Conservation (phyloP, 768 basidiomycete species). For the Galerina marginata region DNA sequence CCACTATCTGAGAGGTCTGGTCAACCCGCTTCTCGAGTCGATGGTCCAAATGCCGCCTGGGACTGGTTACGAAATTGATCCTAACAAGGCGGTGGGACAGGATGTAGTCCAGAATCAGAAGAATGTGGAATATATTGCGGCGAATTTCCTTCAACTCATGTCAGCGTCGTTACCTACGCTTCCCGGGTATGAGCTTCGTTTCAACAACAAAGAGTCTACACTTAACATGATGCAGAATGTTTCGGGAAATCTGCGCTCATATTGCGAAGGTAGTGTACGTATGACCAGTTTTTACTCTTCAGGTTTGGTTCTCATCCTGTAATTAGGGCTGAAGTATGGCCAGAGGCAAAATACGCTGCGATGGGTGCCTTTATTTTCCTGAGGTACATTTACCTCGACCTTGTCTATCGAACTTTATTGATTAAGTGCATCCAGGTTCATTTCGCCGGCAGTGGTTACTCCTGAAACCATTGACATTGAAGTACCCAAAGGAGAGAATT, state of each 20-base stretch:
- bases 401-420: neutral
- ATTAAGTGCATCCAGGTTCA: conserved; percentile 62
- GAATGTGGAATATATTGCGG: conserved; percentile 75
- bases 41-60: conserved; percentile 77
- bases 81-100: conserved; percentile 59
- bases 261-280: conserved; percentile 80
- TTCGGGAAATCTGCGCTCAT: conserved; percentile 86
- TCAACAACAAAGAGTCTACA: neutral
- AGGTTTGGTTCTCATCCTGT: neutral
- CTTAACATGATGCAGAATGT: conserved; percentile 57
- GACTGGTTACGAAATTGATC: conserved; percentile 81
- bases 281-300: neutral
- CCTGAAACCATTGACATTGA: conserved; percentile 88
- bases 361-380: conserved; percentile 93
- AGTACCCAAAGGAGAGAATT: conserved; percentile 63
- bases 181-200: conserved; percentile 63
- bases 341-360: conserved; percentile 79
- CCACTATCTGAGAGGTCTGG: conserved; percentile 82
- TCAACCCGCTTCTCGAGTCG: conserved; percentile 76
- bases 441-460: conserved; percentile 88
- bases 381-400: conserved; percentile 46
- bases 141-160: conserved; percentile 78
- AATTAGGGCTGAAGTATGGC: conserved; percentile 68
- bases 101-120: conserved; percentile 70
- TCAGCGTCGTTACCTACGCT: conserved; percentile 69